Evolutionary conservation across 2,329 filamentous ascomycete species (phyloP).

Genomic region (Phoma sp.): DNA sequence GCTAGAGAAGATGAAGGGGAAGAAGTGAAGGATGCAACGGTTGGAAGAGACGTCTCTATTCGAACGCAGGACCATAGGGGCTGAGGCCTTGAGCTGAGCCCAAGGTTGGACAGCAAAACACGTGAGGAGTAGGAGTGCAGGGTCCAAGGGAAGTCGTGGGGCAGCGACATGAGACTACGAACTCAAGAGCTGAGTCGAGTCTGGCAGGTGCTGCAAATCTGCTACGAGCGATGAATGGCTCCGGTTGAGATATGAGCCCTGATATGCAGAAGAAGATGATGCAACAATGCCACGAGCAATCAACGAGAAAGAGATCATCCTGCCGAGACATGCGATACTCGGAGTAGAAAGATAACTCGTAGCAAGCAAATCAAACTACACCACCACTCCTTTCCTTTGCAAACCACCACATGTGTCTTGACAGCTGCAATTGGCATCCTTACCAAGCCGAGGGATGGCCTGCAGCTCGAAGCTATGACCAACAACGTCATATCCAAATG

Average conservation of each 20-base stretch:
- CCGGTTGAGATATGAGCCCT: too few relatives aligned
- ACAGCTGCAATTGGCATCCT: neutral
- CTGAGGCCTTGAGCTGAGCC: neutral
- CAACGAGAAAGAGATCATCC: too few relatives aligned
- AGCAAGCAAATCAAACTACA: too few relatives aligned
- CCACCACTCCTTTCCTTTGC: too few relatives aligned
- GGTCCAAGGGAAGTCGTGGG: neutral
- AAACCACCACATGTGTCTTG: neutral
- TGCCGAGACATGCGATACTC: too few relatives aligned
- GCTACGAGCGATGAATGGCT: too few relatives aligned
- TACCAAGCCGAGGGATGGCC: neutral
- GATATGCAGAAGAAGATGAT: neutral
- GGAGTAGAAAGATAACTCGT: too few relatives aligned
- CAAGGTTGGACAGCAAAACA: too few relatives aligned
- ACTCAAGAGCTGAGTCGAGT: slow-evolving; percentile 13
- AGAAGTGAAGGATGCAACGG: slow-evolving; percentile 26
- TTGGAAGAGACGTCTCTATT: neutral
- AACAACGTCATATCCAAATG: slow-evolving; percentile 9
- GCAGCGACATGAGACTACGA: neutral
- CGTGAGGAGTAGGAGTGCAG: neutral
- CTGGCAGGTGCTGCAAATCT: neutral
- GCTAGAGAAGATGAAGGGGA: slow-evolving; percentile 48
- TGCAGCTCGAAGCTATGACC: slow-evolving; percentile 12
- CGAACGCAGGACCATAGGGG: too few relatives aligned
- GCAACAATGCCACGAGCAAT: too few relatives aligned